Evolutionary conservation across 2,329 filamentous ascomycete genomes (phyloP).

Genomic region (Dryadomyces quercivorus): DNA sequence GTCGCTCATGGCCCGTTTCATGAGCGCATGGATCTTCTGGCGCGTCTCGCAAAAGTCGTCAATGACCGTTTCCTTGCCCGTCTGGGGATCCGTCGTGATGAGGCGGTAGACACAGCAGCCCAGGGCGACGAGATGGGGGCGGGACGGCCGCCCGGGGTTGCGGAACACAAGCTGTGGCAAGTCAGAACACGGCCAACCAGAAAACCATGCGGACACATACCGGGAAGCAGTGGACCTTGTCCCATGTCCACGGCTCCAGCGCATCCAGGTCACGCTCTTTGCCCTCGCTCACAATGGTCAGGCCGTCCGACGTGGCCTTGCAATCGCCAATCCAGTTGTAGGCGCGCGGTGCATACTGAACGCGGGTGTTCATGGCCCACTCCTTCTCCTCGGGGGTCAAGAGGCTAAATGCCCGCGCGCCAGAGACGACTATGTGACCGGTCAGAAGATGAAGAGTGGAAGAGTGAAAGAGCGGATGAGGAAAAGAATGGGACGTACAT

Average conservation of each 20-base stretch:
- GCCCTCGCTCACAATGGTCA: slow-evolving; percentile 3
- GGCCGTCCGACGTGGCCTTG: slow-evolving; percentile 3
- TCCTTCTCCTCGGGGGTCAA: slow-evolving; percentile 1
- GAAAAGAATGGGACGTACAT: too few species aligned
- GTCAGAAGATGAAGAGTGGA: too few species aligned
- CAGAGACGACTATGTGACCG: not conserved
- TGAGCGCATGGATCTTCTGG: not conserved
- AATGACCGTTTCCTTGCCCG: not conserved
- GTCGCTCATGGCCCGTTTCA: not conserved
- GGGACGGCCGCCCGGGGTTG: slow-evolving; percentile 1
- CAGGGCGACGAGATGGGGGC: slow-evolving; percentile 3
- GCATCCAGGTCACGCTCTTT: not conserved
- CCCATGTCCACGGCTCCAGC: slow-evolving; percentile 4
- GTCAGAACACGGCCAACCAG: too few species aligned
- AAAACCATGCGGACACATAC: not conserved
- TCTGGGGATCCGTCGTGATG: slow-evolving; percentile 2
- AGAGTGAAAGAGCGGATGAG: too few species aligned
- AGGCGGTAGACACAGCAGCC: slow-evolving; percentile 4
- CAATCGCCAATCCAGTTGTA: slow-evolving; percentile 4
- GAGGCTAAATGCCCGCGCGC: slow-evolving; percentile 1
- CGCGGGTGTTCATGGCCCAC: slow-evolving; percentile 2
- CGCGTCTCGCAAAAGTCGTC: slow-evolving; percentile 1
- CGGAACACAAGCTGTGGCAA: slow-evolving; percentile 1
- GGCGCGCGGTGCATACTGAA: slow-evolving; percentile 3
- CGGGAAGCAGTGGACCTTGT: slow-evolving; percentile 4